Percentiles rank a stretch among this genome's conserved stretches.
Conservation (phyloP, 2,329 filamentous ascomycete species). For the Aspergillus tubingensis region DNA sequence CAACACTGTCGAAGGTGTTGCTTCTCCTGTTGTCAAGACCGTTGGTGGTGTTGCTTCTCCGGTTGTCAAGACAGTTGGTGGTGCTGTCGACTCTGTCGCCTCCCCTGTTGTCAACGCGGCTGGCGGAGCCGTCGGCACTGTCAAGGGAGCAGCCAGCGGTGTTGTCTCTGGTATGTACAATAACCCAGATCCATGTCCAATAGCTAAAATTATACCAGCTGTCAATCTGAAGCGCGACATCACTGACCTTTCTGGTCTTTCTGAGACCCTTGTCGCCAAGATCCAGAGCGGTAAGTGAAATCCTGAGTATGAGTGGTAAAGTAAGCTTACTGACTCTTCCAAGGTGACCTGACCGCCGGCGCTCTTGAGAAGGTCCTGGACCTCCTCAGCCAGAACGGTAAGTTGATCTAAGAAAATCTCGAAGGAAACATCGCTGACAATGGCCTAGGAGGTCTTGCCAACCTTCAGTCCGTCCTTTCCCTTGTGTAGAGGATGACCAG, state of each 20-base stretch:
- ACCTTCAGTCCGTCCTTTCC: conserved; percentile 10
- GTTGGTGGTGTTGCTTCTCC: background rate
- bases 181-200: background rate
- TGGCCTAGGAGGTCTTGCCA: conserved; percentile 11
- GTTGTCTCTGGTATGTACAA: conserved; percentile 19
- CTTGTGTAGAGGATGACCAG: background rate
- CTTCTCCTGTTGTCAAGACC: background rate
- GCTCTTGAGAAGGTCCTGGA: conserved; percentile 17
- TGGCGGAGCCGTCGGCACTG: background rate
- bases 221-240: conserved; percentile 7
- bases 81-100: background rate
- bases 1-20: conserved; percentile 17
- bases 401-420: background rate
- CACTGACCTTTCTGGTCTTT: conserved; percentile 20
- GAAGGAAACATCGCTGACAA: conserved; percentile 2
- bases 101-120: conserved; percentile 3
- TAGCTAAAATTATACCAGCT: conserved; percentile 10
- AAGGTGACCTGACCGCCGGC: conserved; percentile 15
- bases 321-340: background rate
- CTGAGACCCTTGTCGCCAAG: conserved; percentile 15
- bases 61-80: background rate
- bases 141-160: conserved; percentile 4
- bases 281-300: conserved; percentile 16
- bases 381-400: conserved; percentile 13
- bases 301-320: background rate